Evolutionary conservation across 352 stramenopile genomes (phyloP).

Genomic region (Vaucheria bursata): DNA sequence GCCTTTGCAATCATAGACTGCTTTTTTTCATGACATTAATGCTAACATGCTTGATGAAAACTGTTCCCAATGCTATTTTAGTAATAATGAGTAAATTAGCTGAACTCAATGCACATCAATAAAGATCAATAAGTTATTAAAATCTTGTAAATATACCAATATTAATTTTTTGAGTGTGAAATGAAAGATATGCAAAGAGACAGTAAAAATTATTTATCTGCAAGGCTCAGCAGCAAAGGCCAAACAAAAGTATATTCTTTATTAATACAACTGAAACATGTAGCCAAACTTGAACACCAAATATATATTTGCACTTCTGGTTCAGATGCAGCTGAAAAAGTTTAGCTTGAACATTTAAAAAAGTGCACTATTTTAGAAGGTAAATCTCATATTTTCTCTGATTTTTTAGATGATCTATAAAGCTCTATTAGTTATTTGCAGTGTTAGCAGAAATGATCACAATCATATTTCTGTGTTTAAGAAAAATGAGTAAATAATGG

Average conservation of each 20-base stretch:
- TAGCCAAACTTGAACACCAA: conserved; percentile 21
- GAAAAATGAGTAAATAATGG: conserved; percentile 34
- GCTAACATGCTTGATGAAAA: neutral
- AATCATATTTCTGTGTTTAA: conserved; percentile 28
- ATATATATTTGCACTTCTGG: conserved; percentile 11
- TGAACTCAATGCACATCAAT: neutral
- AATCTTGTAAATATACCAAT: conserved; percentile 5
- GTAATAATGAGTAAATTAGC: neutral
- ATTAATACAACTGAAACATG: conserved; percentile 38
- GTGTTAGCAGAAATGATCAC: conserved; percentile 17
- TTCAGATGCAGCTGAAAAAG: neutral
- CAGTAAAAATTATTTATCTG: neutral
- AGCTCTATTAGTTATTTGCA: conserved; percentile 6
- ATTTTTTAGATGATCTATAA: neutral
- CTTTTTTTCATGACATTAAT: conserved; percentile 3
- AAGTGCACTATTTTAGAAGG: neutral
- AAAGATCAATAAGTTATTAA: conserved; percentile 30
- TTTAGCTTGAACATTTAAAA: neutral
- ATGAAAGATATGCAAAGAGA: conserved; percentile 2
- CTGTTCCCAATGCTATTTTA: neutral
- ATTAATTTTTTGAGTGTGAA: conserved; percentile 12
- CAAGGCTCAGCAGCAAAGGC: conserved; percentile 15
- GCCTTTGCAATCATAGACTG: conserved; percentile 30
- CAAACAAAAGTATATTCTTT: conserved; percentile 24
- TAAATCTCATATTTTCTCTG: neutral